phyloP scores from a whole-genome alignment of 169 alveolate genomes.

The Cardiosporidium cionae region DNA sequence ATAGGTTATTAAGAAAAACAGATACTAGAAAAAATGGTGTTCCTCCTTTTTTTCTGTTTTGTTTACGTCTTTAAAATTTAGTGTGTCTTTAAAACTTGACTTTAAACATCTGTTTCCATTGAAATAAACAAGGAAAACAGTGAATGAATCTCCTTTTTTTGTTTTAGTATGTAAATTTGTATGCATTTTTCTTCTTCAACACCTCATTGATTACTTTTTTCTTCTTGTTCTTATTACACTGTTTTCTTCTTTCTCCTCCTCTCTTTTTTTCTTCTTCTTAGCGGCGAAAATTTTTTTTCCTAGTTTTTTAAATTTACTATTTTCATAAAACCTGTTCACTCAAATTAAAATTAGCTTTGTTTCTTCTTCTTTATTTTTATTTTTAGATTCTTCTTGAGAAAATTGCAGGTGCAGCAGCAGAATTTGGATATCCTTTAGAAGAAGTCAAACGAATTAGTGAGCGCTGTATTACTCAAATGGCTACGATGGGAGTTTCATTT shows the following conservation, averaged over 20 bases:
- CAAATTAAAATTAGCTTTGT: neutral
- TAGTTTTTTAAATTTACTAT: neutral
- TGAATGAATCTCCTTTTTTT: too few relatives aligned
- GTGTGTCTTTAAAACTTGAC: too few relatives aligned
- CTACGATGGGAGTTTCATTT: constrained; percentile 13
- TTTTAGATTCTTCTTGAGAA: constrained; percentile 36
- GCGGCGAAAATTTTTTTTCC: constrained; percentile 45
- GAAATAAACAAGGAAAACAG: too few relatives aligned
- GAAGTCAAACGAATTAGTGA: neutral
- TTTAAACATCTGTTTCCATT: too few relatives aligned
- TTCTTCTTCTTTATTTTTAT: neutral
- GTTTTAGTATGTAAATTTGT: too few relatives aligned
- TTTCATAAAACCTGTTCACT: neutral
- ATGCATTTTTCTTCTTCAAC: neutral
- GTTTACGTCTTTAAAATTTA: too few relatives aligned
- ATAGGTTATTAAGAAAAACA: too few relatives aligned
- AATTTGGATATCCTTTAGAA: constrained; percentile 2
- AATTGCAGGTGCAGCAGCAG: constrained; percentile 46
- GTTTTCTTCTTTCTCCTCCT: neutral
- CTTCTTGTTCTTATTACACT: neutral
- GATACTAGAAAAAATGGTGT: too few relatives aligned
- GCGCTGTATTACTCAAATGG: neutral
- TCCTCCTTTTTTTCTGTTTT: too few relatives aligned
- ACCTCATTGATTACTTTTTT: neutral
- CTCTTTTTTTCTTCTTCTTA: constrained; percentile 13